A percentile compares a stretch with the other conserved stretches of the same genome.
Conservation (phyloP, 1,284 basidiomycete species). For the Ustilago sp. region DNA sequence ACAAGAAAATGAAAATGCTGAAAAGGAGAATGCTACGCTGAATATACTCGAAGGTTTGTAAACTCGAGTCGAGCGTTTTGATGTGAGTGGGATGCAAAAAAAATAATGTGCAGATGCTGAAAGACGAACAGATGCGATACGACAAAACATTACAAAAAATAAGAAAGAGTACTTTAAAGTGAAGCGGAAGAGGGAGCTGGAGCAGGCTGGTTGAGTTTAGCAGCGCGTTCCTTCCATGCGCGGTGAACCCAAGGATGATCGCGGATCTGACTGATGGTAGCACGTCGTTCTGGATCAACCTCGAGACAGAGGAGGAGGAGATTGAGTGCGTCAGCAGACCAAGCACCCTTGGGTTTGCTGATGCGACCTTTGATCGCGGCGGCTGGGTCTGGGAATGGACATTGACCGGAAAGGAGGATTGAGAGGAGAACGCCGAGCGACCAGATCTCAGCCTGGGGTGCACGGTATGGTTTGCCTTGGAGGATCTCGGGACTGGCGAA, state of each 20-base stretch:
- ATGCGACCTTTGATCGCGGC: conserved; percentile 75
- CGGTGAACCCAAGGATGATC: conserved; percentile 79
- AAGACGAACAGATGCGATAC: conserved; percentile 6
- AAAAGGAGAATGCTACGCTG: conserved; percentile 2
- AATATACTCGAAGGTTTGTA: background rate
- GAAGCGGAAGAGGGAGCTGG: background rate
- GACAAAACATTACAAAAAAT: background rate
- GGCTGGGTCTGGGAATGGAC: conserved; percentile 81
- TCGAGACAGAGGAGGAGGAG: conserved; percentile 81
- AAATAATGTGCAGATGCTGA: conserved; percentile 13
- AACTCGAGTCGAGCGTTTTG: background rate
- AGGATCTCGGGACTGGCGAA: conserved; percentile 78
- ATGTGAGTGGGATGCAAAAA: conserved; percentile 15
- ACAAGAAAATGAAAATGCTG: conserved; percentile 8
- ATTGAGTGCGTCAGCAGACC: conserved; percentile 70
- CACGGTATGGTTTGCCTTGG: conserved; percentile 75
- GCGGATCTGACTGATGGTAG: conserved; percentile 79
- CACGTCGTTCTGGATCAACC: conserved; percentile 77
- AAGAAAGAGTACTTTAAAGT: background rate
- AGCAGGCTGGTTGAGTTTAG: conserved; percentile 20
- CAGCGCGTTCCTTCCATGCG: conserved; percentile 56
- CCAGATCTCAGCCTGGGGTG: conserved; percentile 88
- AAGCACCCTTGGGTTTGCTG: conserved; percentile 54
- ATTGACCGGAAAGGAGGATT: conserved; percentile 85
- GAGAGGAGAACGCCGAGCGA: conserved; percentile 88